phyloP scores from a whole-genome alignment of 371 early-diverging fungal genomes.

The Mortierella sp. region DNA sequence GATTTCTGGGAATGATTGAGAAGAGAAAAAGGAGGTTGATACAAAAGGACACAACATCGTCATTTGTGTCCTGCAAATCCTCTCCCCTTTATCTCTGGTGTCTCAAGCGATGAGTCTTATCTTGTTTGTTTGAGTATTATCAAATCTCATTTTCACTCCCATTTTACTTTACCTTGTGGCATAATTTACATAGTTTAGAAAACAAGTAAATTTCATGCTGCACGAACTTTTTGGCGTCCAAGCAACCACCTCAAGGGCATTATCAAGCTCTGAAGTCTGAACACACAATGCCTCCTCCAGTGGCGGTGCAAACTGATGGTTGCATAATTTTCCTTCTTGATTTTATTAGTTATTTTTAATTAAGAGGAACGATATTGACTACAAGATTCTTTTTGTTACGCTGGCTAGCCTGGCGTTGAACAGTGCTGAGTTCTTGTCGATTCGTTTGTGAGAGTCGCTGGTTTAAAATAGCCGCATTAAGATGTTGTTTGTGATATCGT shows the following conservation, averaged over 20 bases:
- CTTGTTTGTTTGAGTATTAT: neutral
- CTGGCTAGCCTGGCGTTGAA: conserved; percentile 5
- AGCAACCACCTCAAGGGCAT: too few species aligned
- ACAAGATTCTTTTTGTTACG: conserved; percentile 7
- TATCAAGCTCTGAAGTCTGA: too few species aligned
- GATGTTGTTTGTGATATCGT: neutral
- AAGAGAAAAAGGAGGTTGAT: neutral
- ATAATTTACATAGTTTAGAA: conserved; percentile 3
- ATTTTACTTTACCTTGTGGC: too few species aligned
- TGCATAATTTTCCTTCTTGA: conserved; percentile 39
- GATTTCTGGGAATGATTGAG: too few species aligned
- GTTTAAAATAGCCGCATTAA: neutral
- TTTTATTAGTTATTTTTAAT: conserved; percentile 25
- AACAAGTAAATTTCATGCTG: conserved; percentile 2
- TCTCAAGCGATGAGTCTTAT: neutral
- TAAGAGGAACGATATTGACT: neutral
- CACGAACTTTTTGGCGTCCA: neutral
- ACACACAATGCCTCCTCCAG: neutral
- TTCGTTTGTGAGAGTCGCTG: neutral
- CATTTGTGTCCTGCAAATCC: neutral
- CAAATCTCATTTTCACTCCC: too few species aligned
- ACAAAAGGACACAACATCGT: too few species aligned
- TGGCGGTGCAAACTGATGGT: neutral
- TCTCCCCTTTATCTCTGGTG: neutral
- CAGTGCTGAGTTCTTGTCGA: neutral